These are phyloP conservation scores for Knoxia roxburghii DNA, from an alignment of 257 asterid genomes.

Conservation along the genomic window DNA sequence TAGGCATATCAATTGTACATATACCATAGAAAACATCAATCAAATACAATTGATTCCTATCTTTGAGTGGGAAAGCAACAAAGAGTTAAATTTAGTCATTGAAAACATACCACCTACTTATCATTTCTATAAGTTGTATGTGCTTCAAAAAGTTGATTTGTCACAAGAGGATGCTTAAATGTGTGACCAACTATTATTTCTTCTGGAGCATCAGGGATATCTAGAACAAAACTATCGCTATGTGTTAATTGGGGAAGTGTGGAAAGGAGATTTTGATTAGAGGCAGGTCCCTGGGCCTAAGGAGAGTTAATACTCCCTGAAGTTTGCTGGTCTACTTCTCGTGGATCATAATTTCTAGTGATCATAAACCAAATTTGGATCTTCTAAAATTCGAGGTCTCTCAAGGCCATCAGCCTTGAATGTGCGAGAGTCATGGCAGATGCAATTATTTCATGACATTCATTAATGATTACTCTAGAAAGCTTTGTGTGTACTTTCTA, in stretches of 20 bases:
- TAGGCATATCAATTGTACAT: too few relatives aligned
- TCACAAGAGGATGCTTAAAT: conserved; percentile 29
- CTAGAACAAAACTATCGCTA: conserved; percentile 83
- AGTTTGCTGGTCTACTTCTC: conserved; percentile 34
- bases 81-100: too few relatives aligned
- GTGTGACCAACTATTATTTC: conserved; percentile 38
- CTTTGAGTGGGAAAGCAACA: too few relatives aligned
- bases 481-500: too few relatives aligned
- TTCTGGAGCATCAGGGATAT: conserved; percentile 68
- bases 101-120: conserved; percentile 4
- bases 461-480: too few relatives aligned
- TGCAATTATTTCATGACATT: too few relatives aligned
- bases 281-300: conserved; percentile 35
- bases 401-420: conserved; percentile 74
- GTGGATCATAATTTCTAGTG: conserved; percentile 35
- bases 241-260: conserved; percentile 50
- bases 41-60: too few relatives aligned
- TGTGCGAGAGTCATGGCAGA: too few relatives aligned
- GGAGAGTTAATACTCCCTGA: conserved; percentile 38
- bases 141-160: conserved; percentile 26
- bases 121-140: conserved; percentile 24
- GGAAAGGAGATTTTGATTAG: conserved; percentile 47
- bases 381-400: conserved; percentile 79
- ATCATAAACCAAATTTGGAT: conserved; percentile 37
- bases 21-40: too few relatives aligned